These are phyloP conservation scores for Ampelocalamus luodianensis DNA, from an alignment of 176 grass and related monocot species.

Conservation along the genomic window DNA sequence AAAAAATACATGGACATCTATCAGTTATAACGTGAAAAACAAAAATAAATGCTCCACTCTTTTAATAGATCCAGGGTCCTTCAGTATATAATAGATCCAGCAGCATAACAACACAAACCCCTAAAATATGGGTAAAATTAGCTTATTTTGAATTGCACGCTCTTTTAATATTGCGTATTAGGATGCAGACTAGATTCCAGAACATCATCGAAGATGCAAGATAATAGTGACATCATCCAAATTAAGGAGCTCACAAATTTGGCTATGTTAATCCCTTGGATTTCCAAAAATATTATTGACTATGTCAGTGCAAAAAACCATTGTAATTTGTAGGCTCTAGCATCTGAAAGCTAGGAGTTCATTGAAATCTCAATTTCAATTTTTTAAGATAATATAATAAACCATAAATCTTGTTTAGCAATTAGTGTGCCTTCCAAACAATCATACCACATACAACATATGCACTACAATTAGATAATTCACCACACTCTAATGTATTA, in stretches of 20 bases:
- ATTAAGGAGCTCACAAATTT: background rate
- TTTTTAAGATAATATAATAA: background rate
- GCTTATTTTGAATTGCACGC: background rate
- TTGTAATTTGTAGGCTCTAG: background rate
- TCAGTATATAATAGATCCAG: conserved; percentile 5
- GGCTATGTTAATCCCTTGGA: background rate
- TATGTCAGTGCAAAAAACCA: background rate
- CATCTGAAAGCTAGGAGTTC: background rate
- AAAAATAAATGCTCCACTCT: background rate
- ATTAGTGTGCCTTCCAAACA: background rate
- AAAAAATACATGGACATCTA: background rate
- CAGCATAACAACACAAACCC: background rate
- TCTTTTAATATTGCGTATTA: background rate
- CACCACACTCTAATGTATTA: background rate
- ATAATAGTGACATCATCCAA: background rate
- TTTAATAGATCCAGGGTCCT: background rate
- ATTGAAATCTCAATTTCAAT: background rate
- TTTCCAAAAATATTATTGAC: background rate
- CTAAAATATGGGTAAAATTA: background rate
- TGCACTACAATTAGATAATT: background rate
- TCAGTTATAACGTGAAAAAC: background rate
- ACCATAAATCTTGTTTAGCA: background rate
- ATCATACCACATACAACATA: background rate
- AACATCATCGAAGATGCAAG: background rate
- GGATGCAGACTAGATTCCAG: background rate